phyloP scores from a whole-genome alignment of 176 grass and related monocot genomes.

The Eleusine indica region DNA sequence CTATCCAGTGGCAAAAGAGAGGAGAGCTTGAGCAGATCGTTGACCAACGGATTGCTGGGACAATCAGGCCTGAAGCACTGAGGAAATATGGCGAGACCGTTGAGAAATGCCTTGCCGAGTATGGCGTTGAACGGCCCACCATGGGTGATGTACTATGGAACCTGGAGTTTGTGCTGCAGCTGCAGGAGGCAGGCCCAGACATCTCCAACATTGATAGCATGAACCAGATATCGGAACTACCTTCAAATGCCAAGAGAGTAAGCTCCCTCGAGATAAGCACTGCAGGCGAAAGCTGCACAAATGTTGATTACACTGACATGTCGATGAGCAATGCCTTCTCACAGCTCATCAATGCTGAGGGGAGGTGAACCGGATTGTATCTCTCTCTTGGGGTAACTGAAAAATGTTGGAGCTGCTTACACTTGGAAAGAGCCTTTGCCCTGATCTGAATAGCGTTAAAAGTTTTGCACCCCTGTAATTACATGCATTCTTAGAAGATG shows the following conservation, averaged over 20 bases:
- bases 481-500: background rate
- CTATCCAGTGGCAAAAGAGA: conserved; percentile 85
- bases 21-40: conserved; percentile 73
- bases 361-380: conserved; percentile 53
- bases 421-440: background rate
- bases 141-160: conserved; percentile 98
- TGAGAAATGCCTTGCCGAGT: conserved; percentile 87
- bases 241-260: conserved; percentile 47
- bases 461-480: conserved; percentile 27
- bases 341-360: conserved; percentile 79
- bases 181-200: conserved; percentile 76
- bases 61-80: conserved; percentile 65
- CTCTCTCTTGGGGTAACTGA: background rate
- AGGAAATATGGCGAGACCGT: conserved; percentile 79
- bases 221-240: conserved; percentile 64
- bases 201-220: conserved; percentile 80
- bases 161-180: conserved; percentile 89
- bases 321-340: conserved; percentile 79
- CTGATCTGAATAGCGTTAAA: conserved; percentile 5
- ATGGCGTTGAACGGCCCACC: conserved; percentile 73
- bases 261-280: conserved; percentile 49
- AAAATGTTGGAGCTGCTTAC: conserved; percentile 19
- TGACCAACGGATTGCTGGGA: conserved; percentile 61
- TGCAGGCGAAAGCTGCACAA: conserved; percentile 29
- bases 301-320: conserved; percentile 44